Percentiles rank a stretch among this genome's conserved stretches.
Evolutionary conservation across 208 protist species (phyloP).

Genomic region (Crithidia acanthocephali): DNA sequence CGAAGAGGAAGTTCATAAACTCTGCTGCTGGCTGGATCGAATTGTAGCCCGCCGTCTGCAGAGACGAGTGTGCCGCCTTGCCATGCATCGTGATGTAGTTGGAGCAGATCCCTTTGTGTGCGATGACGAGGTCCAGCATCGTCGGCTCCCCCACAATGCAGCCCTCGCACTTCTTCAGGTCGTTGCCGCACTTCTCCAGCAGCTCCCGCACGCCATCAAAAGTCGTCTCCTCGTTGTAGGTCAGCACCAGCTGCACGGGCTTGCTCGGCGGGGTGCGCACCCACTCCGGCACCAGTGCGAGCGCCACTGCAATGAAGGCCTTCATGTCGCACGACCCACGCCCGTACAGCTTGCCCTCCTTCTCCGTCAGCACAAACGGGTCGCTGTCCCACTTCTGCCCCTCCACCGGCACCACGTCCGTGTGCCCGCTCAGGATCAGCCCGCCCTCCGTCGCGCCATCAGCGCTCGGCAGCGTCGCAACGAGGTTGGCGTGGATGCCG

Average conservation of each 20-base stretch:
- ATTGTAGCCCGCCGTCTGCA: constrained; percentile 49
- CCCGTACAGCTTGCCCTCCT: constrained; percentile 66
- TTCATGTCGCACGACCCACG: constrained; percentile 80
- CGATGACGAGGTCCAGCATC: constrained; percentile 46
- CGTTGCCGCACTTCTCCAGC: constrained; percentile 20
- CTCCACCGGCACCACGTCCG: constrained; percentile 73
- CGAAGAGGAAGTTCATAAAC: constrained; percentile 41
- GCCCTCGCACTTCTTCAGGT: constrained; percentile 45
- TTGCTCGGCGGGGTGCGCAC: constrained; percentile 51
- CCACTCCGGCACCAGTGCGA: constrained; percentile 51
- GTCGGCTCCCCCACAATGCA: constrained; percentile 71
- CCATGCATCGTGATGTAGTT: constrained; percentile 42
- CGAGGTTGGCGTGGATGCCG: constrained; percentile 67
- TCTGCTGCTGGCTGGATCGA: constrained; percentile 37
- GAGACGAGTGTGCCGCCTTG: constrained; percentile 60
- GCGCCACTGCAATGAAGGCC: constrained; percentile 62
- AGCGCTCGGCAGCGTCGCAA: constrained; percentile 56
- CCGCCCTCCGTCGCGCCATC: constrained; percentile 57
- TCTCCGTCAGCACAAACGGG: constrained; percentile 67
- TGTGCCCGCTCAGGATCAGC: constrained; percentile 74
- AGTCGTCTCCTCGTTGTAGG: constrained; percentile 58
- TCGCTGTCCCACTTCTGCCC: constrained; percentile 74
- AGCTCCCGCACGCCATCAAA: constrained; percentile 45
- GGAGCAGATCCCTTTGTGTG: constrained; percentile 53
- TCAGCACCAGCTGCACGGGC: constrained; percentile 62